These are phyloP conservation scores for Mycena crocata DNA, from an alignment of 768 basidiomycete species.

Conservation along the genomic window DNA sequence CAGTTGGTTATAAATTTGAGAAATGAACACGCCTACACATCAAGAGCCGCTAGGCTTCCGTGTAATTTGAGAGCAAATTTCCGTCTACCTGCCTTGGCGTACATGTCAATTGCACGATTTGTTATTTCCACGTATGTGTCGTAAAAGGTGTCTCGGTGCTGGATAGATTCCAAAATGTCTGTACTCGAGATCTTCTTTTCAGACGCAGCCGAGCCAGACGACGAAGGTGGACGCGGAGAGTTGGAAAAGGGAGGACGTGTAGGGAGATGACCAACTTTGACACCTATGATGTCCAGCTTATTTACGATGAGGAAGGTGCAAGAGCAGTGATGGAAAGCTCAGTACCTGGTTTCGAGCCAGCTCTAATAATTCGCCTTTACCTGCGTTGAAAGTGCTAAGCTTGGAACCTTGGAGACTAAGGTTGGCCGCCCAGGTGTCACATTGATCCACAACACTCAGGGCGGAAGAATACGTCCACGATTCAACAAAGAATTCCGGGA, in stretches of 20 bases:
- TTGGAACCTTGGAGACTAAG: conserved; percentile 60
- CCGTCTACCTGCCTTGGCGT: conserved; percentile 83
- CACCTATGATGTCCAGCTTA: conserved; percentile 89
- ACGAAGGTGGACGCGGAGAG: conserved; percentile 44
- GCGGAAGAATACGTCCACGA: conserved; percentile 95
- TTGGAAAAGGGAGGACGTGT: conserved; percentile 77
- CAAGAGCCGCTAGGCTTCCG: conserved; percentile 88
- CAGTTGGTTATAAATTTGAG: neutral
- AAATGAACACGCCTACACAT: conserved; percentile 70
- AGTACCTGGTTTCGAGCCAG: conserved; percentile 88
- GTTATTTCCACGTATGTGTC: conserved; percentile 80
- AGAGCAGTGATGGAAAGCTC: conserved; percentile 23
- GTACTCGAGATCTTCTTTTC: conserved; percentile 62
- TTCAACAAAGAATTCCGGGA: conserved; percentile 84
- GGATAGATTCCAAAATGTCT: conserved; percentile 70
- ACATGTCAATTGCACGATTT: conserved; percentile 87
- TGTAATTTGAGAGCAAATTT: conserved; percentile 90
- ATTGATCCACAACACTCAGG: conserved; percentile 83
- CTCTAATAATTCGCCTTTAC: conserved; percentile 90
- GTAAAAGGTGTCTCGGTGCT: conserved; percentile 73
- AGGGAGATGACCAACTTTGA: conserved; percentile 79
- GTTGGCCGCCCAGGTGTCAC: conserved; percentile 74
- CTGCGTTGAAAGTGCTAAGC: conserved; percentile 70
- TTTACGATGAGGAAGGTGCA: conserved; percentile 7
- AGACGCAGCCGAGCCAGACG: conserved; percentile 36